A percentile compares a stretch with the other conserved stretches of the same genome.
phyloP scores from a whole-genome alignment of 352 stramenopile genomes.

The Pythium aphanidermatum region DNA sequence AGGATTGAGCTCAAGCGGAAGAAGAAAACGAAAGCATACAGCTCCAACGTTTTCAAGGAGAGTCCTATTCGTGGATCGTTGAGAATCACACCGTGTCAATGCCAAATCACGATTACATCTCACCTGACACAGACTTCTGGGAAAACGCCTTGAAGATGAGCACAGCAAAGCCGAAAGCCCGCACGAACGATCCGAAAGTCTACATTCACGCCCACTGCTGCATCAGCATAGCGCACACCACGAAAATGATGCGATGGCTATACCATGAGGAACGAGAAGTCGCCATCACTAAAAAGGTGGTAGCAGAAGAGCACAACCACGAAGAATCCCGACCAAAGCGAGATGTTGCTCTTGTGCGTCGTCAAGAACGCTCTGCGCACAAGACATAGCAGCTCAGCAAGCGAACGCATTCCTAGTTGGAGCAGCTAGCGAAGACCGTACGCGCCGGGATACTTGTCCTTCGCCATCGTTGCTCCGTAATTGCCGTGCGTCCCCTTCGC shows the following conservation, averaged over 20 bases:
- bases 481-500: too few species aligned
- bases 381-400: neutral
- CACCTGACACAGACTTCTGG: slow-evolving; percentile 82
- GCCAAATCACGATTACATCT: neutral
- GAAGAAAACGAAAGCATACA: slow-evolving; percentile 96
- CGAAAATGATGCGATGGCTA: neutral
- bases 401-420: neutral
- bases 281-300: slow-evolving; percentile 95
- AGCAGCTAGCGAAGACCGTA: neutral
- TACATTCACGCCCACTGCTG: slow-evolving; percentile 20
- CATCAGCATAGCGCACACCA: slow-evolving; percentile 1
- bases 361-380: slow-evolving; percentile 55
- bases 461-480: slow-evolving; percentile 22
- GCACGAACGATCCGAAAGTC: slow-evolving; percentile 88
- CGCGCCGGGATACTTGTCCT: slow-evolving; percentile 27
- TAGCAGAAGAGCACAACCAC: slow-evolving; percentile 94
- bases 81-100: neutral
- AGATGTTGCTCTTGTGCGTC: slow-evolving; percentile 94
- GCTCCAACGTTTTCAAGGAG: slow-evolving; percentile 96
- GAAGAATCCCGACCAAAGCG: slow-evolving; percentile 95
- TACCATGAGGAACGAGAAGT: slow-evolving; percentile 99
- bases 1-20: slow-evolving; percentile 96
- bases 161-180: slow-evolving; percentile 89
- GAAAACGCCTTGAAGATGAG: slow-evolving; percentile 95
- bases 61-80: slow-evolving; percentile 41